Evolutionary conservation across 768 basidiomycete genomes (phyloP), one percentile per base, ranked within the genome.

Genomic region (Scleroderma bovista): DNA sequence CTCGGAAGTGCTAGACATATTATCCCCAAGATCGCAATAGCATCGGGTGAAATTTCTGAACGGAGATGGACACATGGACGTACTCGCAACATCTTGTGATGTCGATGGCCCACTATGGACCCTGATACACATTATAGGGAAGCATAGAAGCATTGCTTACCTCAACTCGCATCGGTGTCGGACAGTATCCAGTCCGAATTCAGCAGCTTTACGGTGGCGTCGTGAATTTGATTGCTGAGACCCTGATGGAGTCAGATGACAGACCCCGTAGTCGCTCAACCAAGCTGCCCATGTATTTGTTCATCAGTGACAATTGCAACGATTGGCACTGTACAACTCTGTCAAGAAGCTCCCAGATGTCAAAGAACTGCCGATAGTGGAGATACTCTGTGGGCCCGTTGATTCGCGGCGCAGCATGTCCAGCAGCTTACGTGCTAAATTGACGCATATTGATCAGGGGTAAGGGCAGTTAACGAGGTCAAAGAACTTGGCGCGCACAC

Each of bases 341-440:
- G 38, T 79, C 80, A 32, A 88, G 63, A 26, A 75, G 72, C 41
- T 81, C 83, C 85, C 88, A 87, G 10, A 86, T 80, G 17, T 71
- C 69, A 66, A 93, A 89, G 66, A 92, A 89, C 57, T 88, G 83
- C 48, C 82, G 72, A 48, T 89, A 91, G 56, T 92, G 86, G 39
- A 89, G 65, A 56, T 84, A 88, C 64, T 89, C 87, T 8, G 79
- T 83, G 0, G 86, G 83, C 22, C 81, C 79, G n/a, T 67, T 66
- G 38, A 88, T 79, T 87, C 84, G 3, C 66, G 62, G 0, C 88
- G 88, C 0, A 89, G 73, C 69, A 79, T 69, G 5, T 75, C 72
- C 2, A 88, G 67, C 7, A 88, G 60, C 17, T 68, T 64, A 46
- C 78, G 77, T 1, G 89, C 90, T 17, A 87, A 73, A 47, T 82